phyloP scores from a whole-genome alignment of 1,139 yeast species.

The Lizanozyma gosingica region DNA sequence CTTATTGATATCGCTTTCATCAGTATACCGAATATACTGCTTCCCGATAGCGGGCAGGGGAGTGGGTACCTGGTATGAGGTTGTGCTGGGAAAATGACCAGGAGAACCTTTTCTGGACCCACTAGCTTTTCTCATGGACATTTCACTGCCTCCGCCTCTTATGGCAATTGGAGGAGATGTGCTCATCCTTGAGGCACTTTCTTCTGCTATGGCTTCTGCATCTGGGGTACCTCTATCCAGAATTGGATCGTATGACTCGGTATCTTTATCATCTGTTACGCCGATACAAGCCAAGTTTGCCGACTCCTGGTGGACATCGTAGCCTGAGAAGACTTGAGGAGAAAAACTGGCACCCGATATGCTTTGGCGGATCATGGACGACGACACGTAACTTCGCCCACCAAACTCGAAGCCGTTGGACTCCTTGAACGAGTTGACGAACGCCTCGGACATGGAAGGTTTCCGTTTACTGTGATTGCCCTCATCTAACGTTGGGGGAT shows the following conservation, averaged over 20 bases:
- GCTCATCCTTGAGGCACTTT: conserved; percentile 2
- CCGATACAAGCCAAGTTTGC: conserved; percentile 55
- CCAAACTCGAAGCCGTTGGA: conserved; percentile 28
- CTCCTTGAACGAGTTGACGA: conserved; percentile 14
- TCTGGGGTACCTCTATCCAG: background rate
- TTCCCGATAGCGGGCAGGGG: too few relatives aligned
- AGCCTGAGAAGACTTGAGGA: conserved; percentile 38
- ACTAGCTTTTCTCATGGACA: background rate
- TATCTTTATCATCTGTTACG: conserved; percentile 35
- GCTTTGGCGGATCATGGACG: conserved; percentile 13
- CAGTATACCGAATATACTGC: background rate
- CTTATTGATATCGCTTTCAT: background rate
- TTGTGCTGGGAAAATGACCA: too few relatives aligned
- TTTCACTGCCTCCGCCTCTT: conserved; percentile 4
- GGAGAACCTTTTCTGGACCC: background rate
- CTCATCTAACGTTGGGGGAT: too few relatives aligned
- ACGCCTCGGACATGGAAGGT: conserved; percentile 20
- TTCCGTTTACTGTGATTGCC: conserved; percentile 10
- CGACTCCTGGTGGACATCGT: conserved; percentile 53
- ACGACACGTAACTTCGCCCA: conserved; percentile 32
- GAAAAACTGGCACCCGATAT: conserved; percentile 13
- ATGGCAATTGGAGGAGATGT: conserved; percentile 1
- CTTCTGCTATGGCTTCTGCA: conserved; percentile 1
- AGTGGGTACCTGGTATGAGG: too few relatives aligned
- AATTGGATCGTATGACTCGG: background rate